Evolutionary conservation across 257 asterid genomes (phyloP).

Genomic region (Oldenlandia corymbosa): DNA sequence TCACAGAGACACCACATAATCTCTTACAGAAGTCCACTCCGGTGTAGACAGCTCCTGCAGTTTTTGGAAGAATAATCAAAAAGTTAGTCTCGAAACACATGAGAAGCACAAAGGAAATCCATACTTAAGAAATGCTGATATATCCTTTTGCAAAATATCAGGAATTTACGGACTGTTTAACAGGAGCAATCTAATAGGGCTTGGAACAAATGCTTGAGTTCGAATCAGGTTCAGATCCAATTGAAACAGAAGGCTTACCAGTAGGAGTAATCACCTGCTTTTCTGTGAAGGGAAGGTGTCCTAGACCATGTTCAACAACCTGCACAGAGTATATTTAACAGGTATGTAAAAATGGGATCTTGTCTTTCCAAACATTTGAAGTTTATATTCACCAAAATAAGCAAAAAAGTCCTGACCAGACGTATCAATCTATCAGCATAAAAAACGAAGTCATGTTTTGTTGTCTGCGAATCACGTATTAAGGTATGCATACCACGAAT

Average conservation of each 20-base stretch:
- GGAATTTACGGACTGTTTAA: neutral
- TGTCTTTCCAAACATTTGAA: neutral
- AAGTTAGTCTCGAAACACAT: neutral
- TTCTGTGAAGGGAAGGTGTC: conserved; percentile 98
- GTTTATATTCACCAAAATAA: conserved; percentile 7
- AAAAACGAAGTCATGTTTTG: conserved; percentile 89
- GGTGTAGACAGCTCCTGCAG: conserved; percentile 86
- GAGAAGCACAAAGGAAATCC: neutral
- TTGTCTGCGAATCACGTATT: conserved; percentile 89
- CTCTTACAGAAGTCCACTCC: conserved; percentile 98
- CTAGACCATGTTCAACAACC: conserved; percentile 99
- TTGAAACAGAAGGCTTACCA: conserved; percentile 43
- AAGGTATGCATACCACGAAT: conserved; percentile 99
- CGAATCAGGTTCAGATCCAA: neutral
- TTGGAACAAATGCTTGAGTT: conserved; percentile 3
- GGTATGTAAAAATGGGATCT: conserved; percentile 11
- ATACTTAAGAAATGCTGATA: neutral
- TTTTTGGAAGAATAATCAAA: conserved; percentile 1
- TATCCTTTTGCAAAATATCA: neutral
- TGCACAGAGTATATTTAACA: conserved; percentile 23
- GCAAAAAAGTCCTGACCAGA: conserved; percentile 52
- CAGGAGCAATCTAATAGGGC: conserved; percentile 1
- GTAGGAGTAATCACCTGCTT: conserved; percentile 96
- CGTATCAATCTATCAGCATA: conserved; percentile 92
- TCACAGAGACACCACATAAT: conserved; percentile 91